These are phyloP conservation scores for Kickxella alabastrina DNA, from an alignment of 192 early-diverging fungal genomes.

Conservation along the genomic window DNA sequence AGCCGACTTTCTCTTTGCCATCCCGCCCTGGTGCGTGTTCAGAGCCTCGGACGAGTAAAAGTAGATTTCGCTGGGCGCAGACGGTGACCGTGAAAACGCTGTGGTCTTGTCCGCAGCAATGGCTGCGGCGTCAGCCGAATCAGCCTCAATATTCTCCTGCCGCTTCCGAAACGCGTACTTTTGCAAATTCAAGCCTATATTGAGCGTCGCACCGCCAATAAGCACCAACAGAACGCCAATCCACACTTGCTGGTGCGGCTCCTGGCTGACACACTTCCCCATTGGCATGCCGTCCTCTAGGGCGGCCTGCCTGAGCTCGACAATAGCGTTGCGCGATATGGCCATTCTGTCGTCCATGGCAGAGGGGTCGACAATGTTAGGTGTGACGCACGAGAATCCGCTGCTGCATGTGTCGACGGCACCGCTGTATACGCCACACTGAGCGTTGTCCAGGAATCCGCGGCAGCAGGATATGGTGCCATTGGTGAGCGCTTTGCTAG, in stretches of 20 bases:
- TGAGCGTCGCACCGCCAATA: constrained; percentile 61
- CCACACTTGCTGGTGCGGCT: constrained; percentile 58
- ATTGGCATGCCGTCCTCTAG: constrained; percentile 16
- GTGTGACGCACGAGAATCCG: constrained; percentile 31
- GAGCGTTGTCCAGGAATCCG: constrained; percentile 35
- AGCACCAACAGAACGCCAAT: constrained; percentile 71
- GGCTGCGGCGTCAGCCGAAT: not conserved
- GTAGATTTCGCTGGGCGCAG: not conserved
- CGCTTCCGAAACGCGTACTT: constrained; percentile 72
- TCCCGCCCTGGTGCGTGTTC: not conserved
- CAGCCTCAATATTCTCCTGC: constrained; percentile 46
- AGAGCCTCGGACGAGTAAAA: too few relatives aligned
- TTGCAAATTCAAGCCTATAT: constrained; percentile 78
- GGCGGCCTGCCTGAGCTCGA: not conserved
- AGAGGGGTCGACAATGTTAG: not conserved
- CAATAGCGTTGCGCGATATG: not conserved
- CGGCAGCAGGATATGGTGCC: constrained; percentile 52
- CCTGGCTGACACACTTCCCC: constrained; percentile 48
- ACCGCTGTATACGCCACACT: constrained; percentile 50
- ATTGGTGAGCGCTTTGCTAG: constrained; percentile 17
- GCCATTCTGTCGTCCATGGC: too few relatives aligned
- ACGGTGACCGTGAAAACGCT: not conserved
- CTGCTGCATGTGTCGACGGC: constrained; percentile 53
- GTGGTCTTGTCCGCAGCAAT: not conserved
- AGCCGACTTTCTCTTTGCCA: too few relatives aligned